Percentiles rank a stretch among this genome's conserved stretches.
phyloP scores from a whole-genome alignment of 176 grass and related monocot genomes.

The Eragrostis curvula region DNA sequence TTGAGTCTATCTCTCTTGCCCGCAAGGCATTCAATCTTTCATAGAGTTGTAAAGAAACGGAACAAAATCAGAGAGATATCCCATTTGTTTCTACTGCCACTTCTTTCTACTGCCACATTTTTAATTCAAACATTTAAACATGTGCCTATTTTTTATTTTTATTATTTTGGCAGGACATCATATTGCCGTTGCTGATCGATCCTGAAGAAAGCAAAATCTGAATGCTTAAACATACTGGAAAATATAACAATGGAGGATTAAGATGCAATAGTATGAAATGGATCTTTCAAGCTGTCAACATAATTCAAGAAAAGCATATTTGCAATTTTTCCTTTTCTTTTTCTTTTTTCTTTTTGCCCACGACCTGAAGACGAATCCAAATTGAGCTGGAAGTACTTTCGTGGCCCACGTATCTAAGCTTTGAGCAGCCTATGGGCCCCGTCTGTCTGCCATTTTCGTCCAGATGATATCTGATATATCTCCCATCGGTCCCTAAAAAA shows the following conservation, averaged over 20 bases:
- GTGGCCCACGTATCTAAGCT: constrained; percentile 10
- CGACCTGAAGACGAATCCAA: background rate
- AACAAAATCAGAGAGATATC: too few relatives aligned
- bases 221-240: background rate
- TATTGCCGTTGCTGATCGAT: too few relatives aligned
- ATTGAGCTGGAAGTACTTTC: background rate
- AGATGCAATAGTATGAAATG: background rate
- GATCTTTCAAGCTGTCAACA: background rate
- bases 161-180: background rate
- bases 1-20: too few relatives aligned
- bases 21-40: too few relatives aligned
- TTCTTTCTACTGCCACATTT: too few relatives aligned
- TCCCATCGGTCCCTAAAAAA: background rate
- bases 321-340: background rate
- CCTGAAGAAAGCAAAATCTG: too few relatives aligned
- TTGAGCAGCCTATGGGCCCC: background rate
- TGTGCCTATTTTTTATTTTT: background rate
- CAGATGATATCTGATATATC: background rate
- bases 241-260: background rate
- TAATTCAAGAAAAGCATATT: background rate
- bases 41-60: too few relatives aligned
- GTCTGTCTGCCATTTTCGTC: background rate
- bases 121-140: too few relatives aligned
- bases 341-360: background rate
- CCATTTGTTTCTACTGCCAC: too few relatives aligned